phyloP scores from a whole-genome alignment of 2,329 filamentous ascomycete species.

The Xylariaceae sp. region DNA sequence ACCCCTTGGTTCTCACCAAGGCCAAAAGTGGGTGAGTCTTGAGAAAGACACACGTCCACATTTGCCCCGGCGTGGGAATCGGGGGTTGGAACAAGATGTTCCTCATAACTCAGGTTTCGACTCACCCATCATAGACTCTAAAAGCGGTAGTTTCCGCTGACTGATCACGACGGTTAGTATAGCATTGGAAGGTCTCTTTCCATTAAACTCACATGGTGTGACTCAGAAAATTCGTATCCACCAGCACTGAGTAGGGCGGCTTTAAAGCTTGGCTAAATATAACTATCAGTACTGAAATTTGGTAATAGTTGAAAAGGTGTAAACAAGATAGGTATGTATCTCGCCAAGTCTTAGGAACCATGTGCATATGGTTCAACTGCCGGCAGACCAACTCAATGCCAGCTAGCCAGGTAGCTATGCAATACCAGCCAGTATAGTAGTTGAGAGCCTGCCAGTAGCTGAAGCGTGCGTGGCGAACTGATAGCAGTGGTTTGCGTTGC shows the following conservation, averaged over 20 bases:
- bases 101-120: background rate
- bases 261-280: conserved; percentile 72
- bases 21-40: background rate
- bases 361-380: background rate
- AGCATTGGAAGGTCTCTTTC: no score
- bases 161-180: no score
- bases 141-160: conserved; percentile 85
- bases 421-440: background rate
- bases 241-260: conserved; percentile 70
- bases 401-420: background rate
- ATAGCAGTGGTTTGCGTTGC: background rate
- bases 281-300: conserved; percentile 6
- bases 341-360: background rate
- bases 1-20: background rate
- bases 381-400: background rate
- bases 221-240: conserved; percentile 82
- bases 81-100: background rate
- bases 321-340: background rate
- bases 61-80: background rate
- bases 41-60: no score
- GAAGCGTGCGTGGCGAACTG: background rate
- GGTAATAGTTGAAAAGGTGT: background rate
- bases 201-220: no score
- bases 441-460: background rate
- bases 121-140: conserved; percentile 75